A percentile compares a stretch with the other conserved stretches of the same genome.
These are phyloP conservation scores for Eragrostis tef DNA, from an alignment of 202 grass and related monocot genomes.

Conservation along the genomic window DNA sequence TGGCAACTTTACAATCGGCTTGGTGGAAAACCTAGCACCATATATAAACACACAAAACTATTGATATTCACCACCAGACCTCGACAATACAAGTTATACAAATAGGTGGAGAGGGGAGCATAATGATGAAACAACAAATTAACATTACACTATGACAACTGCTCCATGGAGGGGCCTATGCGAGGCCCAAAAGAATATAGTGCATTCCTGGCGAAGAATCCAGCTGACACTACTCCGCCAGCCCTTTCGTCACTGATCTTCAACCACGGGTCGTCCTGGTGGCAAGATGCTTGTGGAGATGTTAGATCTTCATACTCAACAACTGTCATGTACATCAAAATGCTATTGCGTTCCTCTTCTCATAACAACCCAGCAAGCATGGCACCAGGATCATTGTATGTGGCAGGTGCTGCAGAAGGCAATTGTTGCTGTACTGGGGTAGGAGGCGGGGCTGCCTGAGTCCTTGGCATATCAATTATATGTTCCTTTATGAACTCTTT, in stretches of 20 bases:
- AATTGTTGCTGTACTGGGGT: slow-evolving; percentile 60
- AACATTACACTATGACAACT: slow-evolving; percentile 45
- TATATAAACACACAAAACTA: slow-evolving; percentile 60
- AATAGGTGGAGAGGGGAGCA: not conserved
- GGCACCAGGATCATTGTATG: slow-evolving; percentile 85
- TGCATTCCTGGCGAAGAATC: slow-evolving; percentile 30
- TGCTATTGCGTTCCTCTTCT: slow-evolving; percentile 29
- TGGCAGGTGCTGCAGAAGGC: slow-evolving; percentile 51
- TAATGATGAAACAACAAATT: slow-evolving; percentile 25
- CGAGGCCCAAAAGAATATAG: slow-evolving; percentile 56
- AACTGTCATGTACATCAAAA: slow-evolving; percentile 48
- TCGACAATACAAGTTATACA: slow-evolving; percentile 38
- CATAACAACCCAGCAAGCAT: slow-evolving; percentile 91
- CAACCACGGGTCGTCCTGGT: slow-evolving; percentile 28
- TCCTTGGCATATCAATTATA: slow-evolving; percentile 69
- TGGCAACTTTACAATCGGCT: slow-evolving; percentile 56
- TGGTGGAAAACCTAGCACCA: slow-evolving; percentile 47
- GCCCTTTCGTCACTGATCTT: slow-evolving; percentile 45
- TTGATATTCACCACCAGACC: slow-evolving; percentile 53
- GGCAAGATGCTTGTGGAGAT: slow-evolving; percentile 46
- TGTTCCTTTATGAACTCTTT: slow-evolving; percentile 97
- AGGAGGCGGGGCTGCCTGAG: slow-evolving; percentile 33
- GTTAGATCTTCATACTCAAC: slow-evolving; percentile 53
- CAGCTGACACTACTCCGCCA: slow-evolving; percentile 48
- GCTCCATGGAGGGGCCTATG: slow-evolving; percentile 34